Base-by-base conservation (phyloP, 2,329 filamentous ascomycete species). In the Scleromitrula shiraiana region DNA sequence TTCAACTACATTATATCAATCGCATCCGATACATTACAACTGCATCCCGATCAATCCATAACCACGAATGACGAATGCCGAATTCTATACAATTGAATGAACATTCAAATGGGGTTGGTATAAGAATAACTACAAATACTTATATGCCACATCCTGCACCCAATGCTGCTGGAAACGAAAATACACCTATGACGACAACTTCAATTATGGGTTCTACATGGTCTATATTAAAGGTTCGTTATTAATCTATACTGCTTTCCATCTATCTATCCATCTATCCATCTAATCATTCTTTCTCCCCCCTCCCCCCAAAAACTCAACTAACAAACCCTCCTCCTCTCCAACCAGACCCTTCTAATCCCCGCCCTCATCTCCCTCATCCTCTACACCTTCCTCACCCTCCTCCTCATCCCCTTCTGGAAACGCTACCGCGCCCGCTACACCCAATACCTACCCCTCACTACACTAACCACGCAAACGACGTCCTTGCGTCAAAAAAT, bases 361-460 rank as follows among this genome's bases (percentile, higher is more conserved):
- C 85, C 85, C 27, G 83, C 83, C 45, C 59, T 82, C 61, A 81
- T 88, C 61, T 85, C 85, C 38, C 73, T 88, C 40, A 66, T 77
- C 52, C 68, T 88, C 56, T 90, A 86, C 66, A 65, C 88, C 57
- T 49, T 80, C 50, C 67, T 82, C 49, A 82, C 78, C 48, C 85
- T 80, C 64, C 67, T 82, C 57, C 59, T 87, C 52, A 62, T 86
- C 22, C 85, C 85, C 2, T 62, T 84, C 51, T 85, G 84, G 76
- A 81, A 78, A 40, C 77, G 75, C 49, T 85, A 87, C 65, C 80
- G 78, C 54, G 75, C 75, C 57, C 79, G 83, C 51, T 88, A 88
- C 65, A 76, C 79, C 61, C 81, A 86, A 52, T 89, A 89, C 62
- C 76, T 88, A 2, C 84, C 84, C 0, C 67, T 88, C 54, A 76